Conservation (phyloP, 139 green algal species). For the Chlorella sp. region DNA sequence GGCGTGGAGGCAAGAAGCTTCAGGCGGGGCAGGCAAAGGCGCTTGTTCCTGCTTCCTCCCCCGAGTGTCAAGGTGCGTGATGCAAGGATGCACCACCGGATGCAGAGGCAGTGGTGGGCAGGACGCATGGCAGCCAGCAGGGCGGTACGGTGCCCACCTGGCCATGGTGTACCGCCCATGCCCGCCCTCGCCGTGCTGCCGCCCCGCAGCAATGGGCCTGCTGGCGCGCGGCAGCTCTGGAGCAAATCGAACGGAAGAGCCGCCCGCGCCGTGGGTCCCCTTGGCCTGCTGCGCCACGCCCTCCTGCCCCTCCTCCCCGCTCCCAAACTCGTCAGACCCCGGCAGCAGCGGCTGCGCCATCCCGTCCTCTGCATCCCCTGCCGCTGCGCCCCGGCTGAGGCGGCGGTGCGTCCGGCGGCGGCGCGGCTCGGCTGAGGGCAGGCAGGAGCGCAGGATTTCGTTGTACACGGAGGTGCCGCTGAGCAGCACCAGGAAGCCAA, state of each 20-base stretch:
- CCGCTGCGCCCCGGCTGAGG: background rate
- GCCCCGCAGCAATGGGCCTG: conserved; percentile 24
- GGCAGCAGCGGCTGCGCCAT: conserved; percentile 20
- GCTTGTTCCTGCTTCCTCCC: too few species aligned
- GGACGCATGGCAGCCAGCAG: background rate
- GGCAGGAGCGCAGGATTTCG: conserved; percentile 75
- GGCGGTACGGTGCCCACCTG: background rate
- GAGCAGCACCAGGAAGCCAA: conserved; percentile 84
- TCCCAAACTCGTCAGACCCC: background rate
- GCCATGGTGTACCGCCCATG: conserved; percentile 25
- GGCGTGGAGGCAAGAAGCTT: background rate
- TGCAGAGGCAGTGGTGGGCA: background rate
- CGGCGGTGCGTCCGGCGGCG: background rate
- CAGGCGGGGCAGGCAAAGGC: background rate
- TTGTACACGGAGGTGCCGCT: conserved; percentile 83
- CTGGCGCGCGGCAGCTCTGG: background rate
- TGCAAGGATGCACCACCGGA: too few species aligned
- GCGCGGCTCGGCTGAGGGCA: conserved; percentile 40
- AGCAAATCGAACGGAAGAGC: conserved; percentile 1
- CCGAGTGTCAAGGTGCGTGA: too few species aligned
- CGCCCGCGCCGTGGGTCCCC: background rate
- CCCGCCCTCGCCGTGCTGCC: background rate
- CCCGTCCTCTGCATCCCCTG: background rate
- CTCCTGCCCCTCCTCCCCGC: background rate
- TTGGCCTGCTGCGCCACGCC: background rate